A percentile compares a stretch with the other conserved stretches of the same genome.
Evolutionary conservation across 1,284 basidiomycete species (phyloP).

Genomic region (Pyrrhoderma noxium): DNA sequence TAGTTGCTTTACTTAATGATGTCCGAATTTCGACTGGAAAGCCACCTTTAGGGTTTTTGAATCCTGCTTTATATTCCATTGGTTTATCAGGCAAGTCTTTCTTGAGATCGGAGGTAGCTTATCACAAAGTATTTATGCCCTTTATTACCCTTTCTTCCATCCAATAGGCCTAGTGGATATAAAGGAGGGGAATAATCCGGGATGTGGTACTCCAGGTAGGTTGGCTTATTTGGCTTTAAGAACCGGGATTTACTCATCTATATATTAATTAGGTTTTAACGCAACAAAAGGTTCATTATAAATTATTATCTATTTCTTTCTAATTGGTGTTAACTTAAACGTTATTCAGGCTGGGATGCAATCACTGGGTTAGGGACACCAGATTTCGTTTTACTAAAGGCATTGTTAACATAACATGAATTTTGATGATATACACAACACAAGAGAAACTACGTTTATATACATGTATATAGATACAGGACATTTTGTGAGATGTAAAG

Average conservation of each 20-base stretch:
- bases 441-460: neutral
- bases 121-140: no score
- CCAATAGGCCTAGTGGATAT: slow-evolving; percentile 18
- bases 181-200: slow-evolving; percentile 20
- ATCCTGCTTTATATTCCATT: slow-evolving; percentile 31
- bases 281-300: slow-evolving; percentile 15
- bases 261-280: slow-evolving; percentile 14
- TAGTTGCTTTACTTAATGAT: slow-evolving; percentile 35
- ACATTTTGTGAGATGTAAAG: neutral
- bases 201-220: slow-evolving; percentile 19
- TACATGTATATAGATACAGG: neutral
- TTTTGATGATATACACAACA: neutral
- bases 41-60: slow-evolving; percentile 31
- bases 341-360: slow-evolving; percentile 15
- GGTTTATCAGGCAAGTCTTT: slow-evolving; percentile 17
- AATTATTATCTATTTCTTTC: neutral
- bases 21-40: slow-evolving; percentile 26
- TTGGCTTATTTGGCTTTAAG: neutral
- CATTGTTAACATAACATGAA: slow-evolving; percentile 1
- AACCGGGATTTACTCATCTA: neutral
- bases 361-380: slow-evolving; percentile 18
- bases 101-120: no score
- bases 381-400: slow-evolving; percentile 16
- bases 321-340: neutral
- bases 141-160: neutral